A percentile compares a stretch with the other conserved stretches of the same genome.
These are phyloP conservation scores for Acephala macrosclerotiorum DNA, from an alignment of 2,329 filamentous ascomycete genomes.

Conservation along the genomic window DNA sequence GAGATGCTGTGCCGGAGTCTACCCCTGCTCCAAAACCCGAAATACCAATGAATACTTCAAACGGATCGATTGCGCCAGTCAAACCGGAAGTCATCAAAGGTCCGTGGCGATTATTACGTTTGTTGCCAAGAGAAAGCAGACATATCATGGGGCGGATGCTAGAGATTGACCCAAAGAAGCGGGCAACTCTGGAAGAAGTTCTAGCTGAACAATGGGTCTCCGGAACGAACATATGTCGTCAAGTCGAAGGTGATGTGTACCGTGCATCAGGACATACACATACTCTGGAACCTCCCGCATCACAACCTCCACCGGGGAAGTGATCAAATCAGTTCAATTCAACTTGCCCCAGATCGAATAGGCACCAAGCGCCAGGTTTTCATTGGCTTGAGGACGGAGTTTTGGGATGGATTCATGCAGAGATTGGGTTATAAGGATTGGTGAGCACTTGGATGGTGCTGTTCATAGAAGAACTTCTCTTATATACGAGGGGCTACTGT, in stretches of 20 bases:
- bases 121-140: slow-evolving; percentile 87
- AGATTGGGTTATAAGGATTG: slow-evolving; percentile 9
- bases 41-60: slow-evolving; percentile 16
- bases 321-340: slow-evolving; percentile 12
- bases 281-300: slow-evolving; percentile 76
- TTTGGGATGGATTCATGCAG: slow-evolving; percentile 18
- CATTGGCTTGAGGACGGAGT: slow-evolving; percentile 27
- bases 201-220: slow-evolving; percentile 90
- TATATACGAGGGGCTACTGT: slow-evolving; percentile 27
- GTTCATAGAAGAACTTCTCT: slow-evolving; percentile 28
- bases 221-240: slow-evolving; percentile 82
- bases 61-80: slow-evolving; percentile 52
- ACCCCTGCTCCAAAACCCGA: slow-evolving; percentile 30
- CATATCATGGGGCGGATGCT: slow-evolving; percentile 94
- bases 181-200: slow-evolving; percentile 87
- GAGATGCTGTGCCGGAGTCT: slow-evolving; percentile 31
- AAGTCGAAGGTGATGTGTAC: slow-evolving; percentile 79
- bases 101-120: slow-evolving; percentile 86
- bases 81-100: slow-evolving; percentile 82
- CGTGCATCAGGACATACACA: slow-evolving; percentile 82
- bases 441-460: slow-evolving; percentile 21
- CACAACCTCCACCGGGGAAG: slow-evolving; percentile 45
- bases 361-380: slow-evolving; percentile 14
- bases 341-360: neutral
- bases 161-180: slow-evolving; percentile 81